Evolutionary conservation across 1,284 basidiomycete genomes (phyloP), one percentile per base, ranked within the genome.

Genomic region (Marasmius oreades): DNA sequence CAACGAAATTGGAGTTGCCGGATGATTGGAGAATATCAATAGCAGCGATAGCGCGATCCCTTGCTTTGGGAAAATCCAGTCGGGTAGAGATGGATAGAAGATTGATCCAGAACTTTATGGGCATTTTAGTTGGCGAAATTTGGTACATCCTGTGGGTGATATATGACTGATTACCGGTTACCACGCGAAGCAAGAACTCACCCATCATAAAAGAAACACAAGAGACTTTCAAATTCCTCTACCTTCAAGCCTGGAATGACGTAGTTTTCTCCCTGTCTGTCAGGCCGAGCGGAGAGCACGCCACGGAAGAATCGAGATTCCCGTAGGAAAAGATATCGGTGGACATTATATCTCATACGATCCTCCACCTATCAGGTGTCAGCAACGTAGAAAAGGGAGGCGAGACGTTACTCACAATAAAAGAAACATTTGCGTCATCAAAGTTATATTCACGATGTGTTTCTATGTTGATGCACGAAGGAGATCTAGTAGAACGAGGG

Each of bases 151-250:
- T 56, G 46, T 10, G 22, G 11, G 28, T 18, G 20, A 22, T 2
- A 23, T 31, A 3, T 14, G 16, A n/a, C 44, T 33, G 46, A 24
- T 31, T n/a, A 6, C 1, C 37, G 26, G 14, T 16, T 5, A 54
- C 18, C 22, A 14, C n/a, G n/a, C n/a, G 4, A 36, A 18, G 7
- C 7, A n/a, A 50, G 16, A 2, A 26, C 23, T 20, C 14, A 55
- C 56, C 56, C 56, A 12, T 51, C 37, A n/a, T 58, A 58, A 42
- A 58, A 54, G 37, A 58, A 58, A 16, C 51, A 22, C 3, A 58
- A 48, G 8, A 58, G 42, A 22, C 46, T 51, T 23, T 54, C 37
- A 23, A 58, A 54, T 45, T 58, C 52, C 1, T 26, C 26, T 26
- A 24, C 43, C 12, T 46, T 44, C 6, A 57, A 34, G 12, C 46